These are phyloP conservation scores for Malassezia yamatoensis DNA, from an alignment of 1,284 basidiomycete species.

Conservation along the genomic window DNA sequence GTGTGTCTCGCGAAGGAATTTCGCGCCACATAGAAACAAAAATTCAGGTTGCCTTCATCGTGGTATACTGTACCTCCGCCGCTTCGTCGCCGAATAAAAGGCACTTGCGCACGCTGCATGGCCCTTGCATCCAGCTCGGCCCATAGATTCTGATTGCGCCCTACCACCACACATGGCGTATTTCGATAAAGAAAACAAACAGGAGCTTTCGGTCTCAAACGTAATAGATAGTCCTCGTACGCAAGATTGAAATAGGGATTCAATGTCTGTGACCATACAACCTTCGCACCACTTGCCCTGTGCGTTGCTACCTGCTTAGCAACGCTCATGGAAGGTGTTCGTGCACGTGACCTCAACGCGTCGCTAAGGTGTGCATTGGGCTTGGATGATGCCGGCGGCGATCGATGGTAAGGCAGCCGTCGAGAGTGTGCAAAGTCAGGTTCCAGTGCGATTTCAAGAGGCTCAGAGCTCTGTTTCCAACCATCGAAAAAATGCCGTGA, in stretches of 20 bases:
- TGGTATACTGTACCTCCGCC: slow-evolving; percentile 96
- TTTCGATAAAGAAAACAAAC: slow-evolving; percentile 82
- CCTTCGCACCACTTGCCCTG: not conserved
- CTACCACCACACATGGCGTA: slow-evolving; percentile 80
- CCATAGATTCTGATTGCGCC: slow-evolving; percentile 91
- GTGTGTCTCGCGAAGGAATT: slow-evolving; percentile 66
- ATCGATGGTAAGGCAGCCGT: not conserved
- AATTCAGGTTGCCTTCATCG: slow-evolving; percentile 96
- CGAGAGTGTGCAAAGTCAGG: slow-evolving; percentile 11
- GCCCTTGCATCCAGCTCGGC: slow-evolving; percentile 73
- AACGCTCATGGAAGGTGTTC: not conserved
- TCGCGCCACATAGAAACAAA: slow-evolving; percentile 81
- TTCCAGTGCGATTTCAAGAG: slow-evolving; percentile 58
- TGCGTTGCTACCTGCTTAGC: not conserved
- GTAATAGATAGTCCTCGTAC: slow-evolving; percentile 60
- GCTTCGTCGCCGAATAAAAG: slow-evolving; percentile 73
- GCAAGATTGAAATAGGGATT: slow-evolving; percentile 88
- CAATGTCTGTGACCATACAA: slow-evolving; percentile 67
- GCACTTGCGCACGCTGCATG: slow-evolving; percentile 56
- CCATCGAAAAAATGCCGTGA: slow-evolving; percentile 81
- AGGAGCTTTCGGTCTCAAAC: slow-evolving; percentile 19
- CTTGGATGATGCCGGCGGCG: not conserved
- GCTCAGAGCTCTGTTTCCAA: slow-evolving; percentile 72
- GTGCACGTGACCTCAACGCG: not conserved
- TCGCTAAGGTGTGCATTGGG: not conserved